Evolutionary conservation across 768 basidiomycete species (phyloP), one percentile per base, ranked within the genome.

Genomic region (Lanmaoa pseudosensibilis): DNA sequence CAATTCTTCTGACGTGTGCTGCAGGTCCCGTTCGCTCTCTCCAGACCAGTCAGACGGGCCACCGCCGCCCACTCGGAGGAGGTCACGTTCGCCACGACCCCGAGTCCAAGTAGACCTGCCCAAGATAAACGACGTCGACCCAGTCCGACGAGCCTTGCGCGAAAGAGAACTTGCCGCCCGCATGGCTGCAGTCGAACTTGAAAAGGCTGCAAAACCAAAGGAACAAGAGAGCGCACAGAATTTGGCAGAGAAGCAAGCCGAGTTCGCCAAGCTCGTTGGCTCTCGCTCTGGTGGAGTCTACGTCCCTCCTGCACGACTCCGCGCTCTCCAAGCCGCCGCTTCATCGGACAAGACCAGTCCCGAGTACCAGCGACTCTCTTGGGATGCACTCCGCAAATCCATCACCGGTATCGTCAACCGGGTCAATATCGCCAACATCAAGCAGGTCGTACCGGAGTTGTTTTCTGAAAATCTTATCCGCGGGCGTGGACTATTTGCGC

Each of bases 321-420:
- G 94, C 45, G 94, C 94, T 0, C 80, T 99, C 73, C 94, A 95
- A 65, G 87, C 68, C 16, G 93, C 93, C 10, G 92, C 93, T 9
- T 74, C 84, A 7, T 75, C 80, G 59, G 92, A 97, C 78, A 95
- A 95, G 76, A 77, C 79, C 46, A 89, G 90, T 56, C 65, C 87
- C 19, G 95, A 97, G 74, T 98, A 90, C 73, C 97, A 99, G 73
- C 83, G 97, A 11, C 75, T 99, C 56, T 91, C 93, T 11, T 99
- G 97, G 97, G 97, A 99, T 68, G 97, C 97, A 2, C 76, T 99
- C 57, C 87, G 95, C 69, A 99, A 99, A 75, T 92, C 89, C 49
- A 90, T 99, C 67, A 98, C 97, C 30, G 97, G 97, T 93, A 89
- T 98, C 64, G 96, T 98, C 80, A 99, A 99, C 80, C 90, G 97